Conservation (phyloP, 1,284 basidiomycete genomes). For the Lentinula novae-zelandiae region DNA sequence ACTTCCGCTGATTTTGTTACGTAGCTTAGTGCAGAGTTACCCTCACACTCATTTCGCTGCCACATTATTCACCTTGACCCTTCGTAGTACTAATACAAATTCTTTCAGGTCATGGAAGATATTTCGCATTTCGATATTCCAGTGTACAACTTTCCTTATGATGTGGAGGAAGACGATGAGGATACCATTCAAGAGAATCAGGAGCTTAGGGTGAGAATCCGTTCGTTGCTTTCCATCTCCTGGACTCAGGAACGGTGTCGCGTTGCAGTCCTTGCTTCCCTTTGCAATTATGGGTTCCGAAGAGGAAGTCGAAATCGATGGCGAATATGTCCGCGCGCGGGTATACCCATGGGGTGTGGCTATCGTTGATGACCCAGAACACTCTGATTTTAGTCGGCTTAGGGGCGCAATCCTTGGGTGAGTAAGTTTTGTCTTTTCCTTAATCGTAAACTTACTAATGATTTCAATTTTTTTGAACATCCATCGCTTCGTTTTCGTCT, state of each 20-base stretch:
- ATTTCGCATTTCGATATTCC: slow-evolving; percentile 97
- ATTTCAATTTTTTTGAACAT: neutral
- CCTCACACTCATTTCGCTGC: neutral
- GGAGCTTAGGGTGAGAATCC: slow-evolving; percentile 68
- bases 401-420: slow-evolving; percentile 84
- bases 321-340: slow-evolving; percentile 83
- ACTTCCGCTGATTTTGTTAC: neutral
- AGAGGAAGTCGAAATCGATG: slow-evolving; percentile 89
- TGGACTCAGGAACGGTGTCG: neutral
- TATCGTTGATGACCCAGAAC: slow-evolving; percentile 95
- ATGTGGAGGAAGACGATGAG: slow-evolving; percentile 97
- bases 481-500: neutral
- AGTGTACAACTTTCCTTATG: slow-evolving; percentile 99
- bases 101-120: slow-evolving; percentile 89
- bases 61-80: neutral
- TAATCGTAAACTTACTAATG: too few relatives aligned
- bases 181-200: slow-evolving; percentile 96
- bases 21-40: neutral
- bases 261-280: slow-evolving; percentile 71
- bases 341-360: slow-evolving; percentile 97
- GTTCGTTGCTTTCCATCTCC: neutral
- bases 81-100: neutral
- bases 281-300: slow-evolving; percentile 97
- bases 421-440: slow-evolving; percentile 12
- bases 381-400: slow-evolving; percentile 91